Evolutionary conservation across 2,329 filamentous ascomycete species (phyloP).

Genomic region (Trichoderma brevicompactum): DNA sequence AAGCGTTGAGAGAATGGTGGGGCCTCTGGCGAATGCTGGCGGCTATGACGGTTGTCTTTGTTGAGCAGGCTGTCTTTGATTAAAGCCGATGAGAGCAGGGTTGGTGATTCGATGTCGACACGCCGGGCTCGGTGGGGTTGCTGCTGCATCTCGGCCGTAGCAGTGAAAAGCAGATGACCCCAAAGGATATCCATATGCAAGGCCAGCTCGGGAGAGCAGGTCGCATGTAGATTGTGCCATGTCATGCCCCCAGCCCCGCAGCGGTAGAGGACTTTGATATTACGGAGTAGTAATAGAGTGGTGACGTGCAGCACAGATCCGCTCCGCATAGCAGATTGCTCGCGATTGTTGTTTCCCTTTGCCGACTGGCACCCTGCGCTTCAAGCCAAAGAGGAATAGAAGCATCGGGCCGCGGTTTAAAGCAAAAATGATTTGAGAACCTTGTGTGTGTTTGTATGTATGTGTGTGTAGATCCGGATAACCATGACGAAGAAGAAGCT

Average conservation of each 20-base stretch:
- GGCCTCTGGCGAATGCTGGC: constrained; percentile 13
- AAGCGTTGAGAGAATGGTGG: constrained; percentile 23
- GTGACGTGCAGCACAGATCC: constrained; percentile 29
- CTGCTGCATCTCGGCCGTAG: constrained; percentile 4
- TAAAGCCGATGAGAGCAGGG: constrained; percentile 29
- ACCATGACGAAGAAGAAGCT: constrained; percentile 8
- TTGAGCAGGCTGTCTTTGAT: constrained; percentile 5
- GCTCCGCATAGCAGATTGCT: constrained; percentile 27
- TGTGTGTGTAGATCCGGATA: too few species aligned
- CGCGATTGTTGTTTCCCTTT: constrained; percentile 8
- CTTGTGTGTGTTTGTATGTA: too few species aligned
- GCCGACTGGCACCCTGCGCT: neutral
- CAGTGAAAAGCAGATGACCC: constrained; percentile 30
- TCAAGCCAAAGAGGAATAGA: neutral
- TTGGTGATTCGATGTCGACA: constrained; percentile 28
- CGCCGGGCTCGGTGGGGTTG: constrained; percentile 22
- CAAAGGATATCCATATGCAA: constrained; percentile 27
- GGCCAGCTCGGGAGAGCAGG: constrained; percentile 24
- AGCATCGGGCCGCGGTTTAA: neutral
- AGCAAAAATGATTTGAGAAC: neutral
- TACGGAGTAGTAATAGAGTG: constrained; percentile 20
- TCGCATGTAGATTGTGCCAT: constrained; percentile 15
- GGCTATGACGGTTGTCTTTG: constrained; percentile 15
- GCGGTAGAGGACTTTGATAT: constrained; percentile 1
- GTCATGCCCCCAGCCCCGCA: constrained; percentile 28